Conservation (phyloP, 176 grass and related monocot species). For the Zoysia japonica region DNA sequence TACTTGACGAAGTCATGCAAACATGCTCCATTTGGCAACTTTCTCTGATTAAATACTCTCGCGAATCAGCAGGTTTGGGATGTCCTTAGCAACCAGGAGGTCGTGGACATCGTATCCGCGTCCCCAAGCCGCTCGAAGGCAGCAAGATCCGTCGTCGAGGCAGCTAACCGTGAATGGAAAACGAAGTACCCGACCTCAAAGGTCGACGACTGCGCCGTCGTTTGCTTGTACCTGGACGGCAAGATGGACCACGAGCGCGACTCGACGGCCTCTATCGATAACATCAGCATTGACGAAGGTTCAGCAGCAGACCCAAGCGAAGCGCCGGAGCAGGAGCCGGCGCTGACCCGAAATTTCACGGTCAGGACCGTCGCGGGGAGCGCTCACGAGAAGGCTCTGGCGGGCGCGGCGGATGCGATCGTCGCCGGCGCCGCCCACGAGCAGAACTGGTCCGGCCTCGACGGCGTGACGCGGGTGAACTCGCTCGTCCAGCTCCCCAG, state of each 20-base stretch:
- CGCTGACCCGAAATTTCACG: conserved; percentile 71
- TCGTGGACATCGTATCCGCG: conserved; percentile 75
- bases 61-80: conserved; percentile 85
- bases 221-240: conserved; percentile 82
- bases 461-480: conserved; percentile 91
- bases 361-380: conserved; percentile 58
- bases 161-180: conserved; percentile 88
- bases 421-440: conserved; percentile 32
- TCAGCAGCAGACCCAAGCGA: conserved; percentile 50
- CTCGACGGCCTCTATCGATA: conserved; percentile 55
- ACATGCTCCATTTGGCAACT: neutral
- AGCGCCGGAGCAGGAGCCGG: conserved; percentile 46
- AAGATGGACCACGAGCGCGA: conserved; percentile 61
- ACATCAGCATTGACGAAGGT: conserved; percentile 52
- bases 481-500: conserved; percentile 91
- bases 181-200: conserved; percentile 87
- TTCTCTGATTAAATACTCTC: neutral
- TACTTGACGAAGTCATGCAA: conserved; percentile 7
- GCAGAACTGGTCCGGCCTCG: conserved; percentile 74
- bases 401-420: conserved; percentile 17
- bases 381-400: conserved; percentile 43
- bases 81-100: conserved; percentile 94
- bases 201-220: conserved; percentile 86
- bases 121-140: conserved; percentile 64
- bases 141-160: conserved; percentile 70